Evolutionary conservation across 805 yeast species (phyloP), one percentile per base, ranked within the genome.

Genomic region (Myxozyma lipomycoides): DNA sequence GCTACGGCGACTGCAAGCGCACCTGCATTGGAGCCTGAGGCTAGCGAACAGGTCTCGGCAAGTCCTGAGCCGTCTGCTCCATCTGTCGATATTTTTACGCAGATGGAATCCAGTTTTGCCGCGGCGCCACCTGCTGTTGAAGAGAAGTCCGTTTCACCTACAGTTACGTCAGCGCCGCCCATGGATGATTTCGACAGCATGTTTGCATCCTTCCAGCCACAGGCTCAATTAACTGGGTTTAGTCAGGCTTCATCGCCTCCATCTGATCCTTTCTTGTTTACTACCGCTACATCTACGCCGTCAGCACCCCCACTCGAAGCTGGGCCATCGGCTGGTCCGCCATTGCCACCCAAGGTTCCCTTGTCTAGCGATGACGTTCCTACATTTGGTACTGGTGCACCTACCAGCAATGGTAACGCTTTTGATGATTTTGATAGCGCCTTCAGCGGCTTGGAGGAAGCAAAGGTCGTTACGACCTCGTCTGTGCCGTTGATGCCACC

Each of bases 141-240:
- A 18, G 52, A 37, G 25, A 18, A 49, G 18, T 40, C 19, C 2
- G 35, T 43, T 9, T 44, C 49, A 28, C 23, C 45, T 32, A 36
- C 54, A 12, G 22, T 35, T 21, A 28, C 83, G 78, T 60, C 84
- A 1, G 65, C 85, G 41, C 64, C 81, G 1, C 83, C 88, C 0
- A 65, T 40, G 39, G 56, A 48, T 30, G 42, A 51, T 2, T 52
- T 52, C 18, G 52, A 52, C 88, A 1, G 68, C 74, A n/a, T 75
- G 76, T 35, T 62, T 75, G 47, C 73, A 72, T 3, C 62, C 68
- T 47, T 76, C 64, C 24, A 35, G 19, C 18, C 51, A 17, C 12
- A 43, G 19, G 47, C 44, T 23, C 44, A 52, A 36, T 35, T 21
- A 18, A 22, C 22, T 6, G 35, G 51, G 24, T 26, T 34, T 34